Conservation (phyloP, 306 rosid genomes). For the Vigna trinervia region DNA sequence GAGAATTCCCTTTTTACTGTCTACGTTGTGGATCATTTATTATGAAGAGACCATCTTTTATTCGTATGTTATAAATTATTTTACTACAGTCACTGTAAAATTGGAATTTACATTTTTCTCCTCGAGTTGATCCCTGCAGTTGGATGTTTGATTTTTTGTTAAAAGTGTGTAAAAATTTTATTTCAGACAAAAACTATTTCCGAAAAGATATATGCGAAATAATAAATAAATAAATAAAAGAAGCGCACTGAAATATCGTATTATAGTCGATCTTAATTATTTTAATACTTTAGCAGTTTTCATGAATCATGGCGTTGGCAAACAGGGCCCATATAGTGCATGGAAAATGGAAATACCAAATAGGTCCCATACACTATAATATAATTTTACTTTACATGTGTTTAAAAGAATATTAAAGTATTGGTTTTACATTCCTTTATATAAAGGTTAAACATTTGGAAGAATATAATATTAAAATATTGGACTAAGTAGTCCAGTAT, state of each 20-base stretch:
- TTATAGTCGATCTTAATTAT: not conserved
- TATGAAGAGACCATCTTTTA: too few species aligned
- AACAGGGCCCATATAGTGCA: conserved; percentile 13
- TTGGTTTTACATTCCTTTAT: conserved; percentile 15
- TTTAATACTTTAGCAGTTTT: not conserved
- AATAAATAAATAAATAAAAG: not conserved
- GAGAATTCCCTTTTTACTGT: too few species aligned
- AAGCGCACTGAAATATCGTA: not conserved
- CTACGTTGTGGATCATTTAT: too few species aligned
- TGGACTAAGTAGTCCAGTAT: not conserved
- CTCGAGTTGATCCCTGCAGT: too few species aligned
- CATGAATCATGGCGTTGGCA: conserved; percentile 1
- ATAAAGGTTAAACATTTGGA: not conserved
- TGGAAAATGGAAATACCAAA: not conserved
- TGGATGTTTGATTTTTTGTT: too few species aligned
- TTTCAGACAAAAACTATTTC: too few species aligned
- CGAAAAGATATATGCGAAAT: too few species aligned
- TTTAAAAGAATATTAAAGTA: not conserved
- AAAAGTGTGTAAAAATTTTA: too few species aligned
- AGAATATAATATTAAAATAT: not conserved
- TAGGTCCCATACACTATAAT: conserved; percentile 15
- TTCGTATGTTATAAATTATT: too few species aligned
- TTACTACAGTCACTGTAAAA: too few species aligned
- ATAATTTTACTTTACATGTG: not conserved
- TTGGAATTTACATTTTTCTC: too few species aligned